Base-by-base conservation (phyloP, 768 basidiomycete species). In the Calocybe gangraenosa region DNA sequence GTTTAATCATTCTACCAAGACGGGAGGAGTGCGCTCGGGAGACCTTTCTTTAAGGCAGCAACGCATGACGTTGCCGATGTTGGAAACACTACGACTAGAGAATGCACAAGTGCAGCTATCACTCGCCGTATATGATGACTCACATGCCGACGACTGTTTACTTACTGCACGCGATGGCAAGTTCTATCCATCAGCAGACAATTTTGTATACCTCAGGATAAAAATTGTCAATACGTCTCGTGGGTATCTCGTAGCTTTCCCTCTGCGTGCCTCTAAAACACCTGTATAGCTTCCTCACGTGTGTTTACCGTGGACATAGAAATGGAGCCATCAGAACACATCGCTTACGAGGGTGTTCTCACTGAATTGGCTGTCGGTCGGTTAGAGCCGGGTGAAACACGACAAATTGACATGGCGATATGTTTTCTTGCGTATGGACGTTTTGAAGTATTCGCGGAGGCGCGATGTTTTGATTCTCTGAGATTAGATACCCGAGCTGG, bases 31-130 rank as follows among this genome's bases (percentile, higher is more conserved):
- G 28, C 82, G 95, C 15, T 68, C 71, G 2, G 95, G 95, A 3
- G 76, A 80, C 47, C 66, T 98, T 28, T 85, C 83, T 7, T 68
- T 98, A 23, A 74, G 94, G 44, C 74, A 78, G 36, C 88, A 94
- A 50, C 70, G 83, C 13, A 75, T 98, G 67, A 82, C 89, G 3
- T 58, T 78, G 38, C 78, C 77, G 0, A 92, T 96, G 87, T 67
- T 96, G 13, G 82, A 90, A 41, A 75, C 78, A 18, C 64, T 96
- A 32, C 82, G 83, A 20, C 76, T 77, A 28, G 84, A 92, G 54
- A 70, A 76, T 6, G 78, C 83, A 9, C 71, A 69, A 5, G 68
- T 95, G 20, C 62, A 73, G 3, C 57, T 95, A 50, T 70, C 70
- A 0, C 62, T 92, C 32, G 56, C 61, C 4, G 56, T 52, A 20